These are phyloP conservation scores for Sclerospora graminicola DNA, from an alignment of 352 stramenopile genomes.

Conservation along the genomic window DNA sequence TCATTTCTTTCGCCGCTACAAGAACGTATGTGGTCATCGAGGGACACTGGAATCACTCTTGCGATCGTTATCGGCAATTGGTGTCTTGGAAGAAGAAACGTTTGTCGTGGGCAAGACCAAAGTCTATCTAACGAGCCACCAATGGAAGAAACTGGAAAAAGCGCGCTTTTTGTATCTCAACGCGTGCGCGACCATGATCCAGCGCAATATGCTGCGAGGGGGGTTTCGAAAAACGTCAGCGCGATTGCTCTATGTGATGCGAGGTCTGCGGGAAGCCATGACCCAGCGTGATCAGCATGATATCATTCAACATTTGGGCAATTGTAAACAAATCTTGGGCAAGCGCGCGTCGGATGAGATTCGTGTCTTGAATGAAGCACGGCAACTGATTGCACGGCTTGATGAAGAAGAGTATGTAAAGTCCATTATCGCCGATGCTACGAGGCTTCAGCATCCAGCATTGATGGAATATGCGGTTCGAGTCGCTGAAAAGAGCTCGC, in stretches of 20 bases:
- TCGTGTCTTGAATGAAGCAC: conserved; percentile 41
- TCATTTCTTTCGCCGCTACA: conserved; percentile 75
- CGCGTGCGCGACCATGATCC: conserved; percentile 73
- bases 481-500: conserved; percentile 51
- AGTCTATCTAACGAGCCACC: conserved; percentile 67
- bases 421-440: conserved; percentile 58
- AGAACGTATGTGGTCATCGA: conserved; percentile 70
- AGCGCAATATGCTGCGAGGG: conserved; percentile 68
- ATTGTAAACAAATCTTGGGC: conserved; percentile 47
- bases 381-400: conserved; percentile 39
- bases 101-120: conserved; percentile 64
- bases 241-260: conserved; percentile 48
- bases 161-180: conserved; percentile 70
- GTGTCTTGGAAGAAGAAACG: conserved; percentile 69
- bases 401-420: conserved; percentile 74
- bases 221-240: conserved; percentile 56
- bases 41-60: conserved; percentile 65
- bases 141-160: conserved; percentile 77
- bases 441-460: conserved; percentile 36
- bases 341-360: conserved; percentile 47
- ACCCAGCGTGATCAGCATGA: conserved; percentile 37
- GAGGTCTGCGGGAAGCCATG: conserved; percentile 42
- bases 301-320: conserved; percentile 50
- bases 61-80: conserved; percentile 66
- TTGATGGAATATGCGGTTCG: conserved; percentile 58